A percentile compares a stretch with the other conserved stretches of the same genome.
These are phyloP conservation scores for Globisporangium apiculatum DNA, from an alignment of 352 stramenopile genomes.

Conservation along the genomic window DNA sequence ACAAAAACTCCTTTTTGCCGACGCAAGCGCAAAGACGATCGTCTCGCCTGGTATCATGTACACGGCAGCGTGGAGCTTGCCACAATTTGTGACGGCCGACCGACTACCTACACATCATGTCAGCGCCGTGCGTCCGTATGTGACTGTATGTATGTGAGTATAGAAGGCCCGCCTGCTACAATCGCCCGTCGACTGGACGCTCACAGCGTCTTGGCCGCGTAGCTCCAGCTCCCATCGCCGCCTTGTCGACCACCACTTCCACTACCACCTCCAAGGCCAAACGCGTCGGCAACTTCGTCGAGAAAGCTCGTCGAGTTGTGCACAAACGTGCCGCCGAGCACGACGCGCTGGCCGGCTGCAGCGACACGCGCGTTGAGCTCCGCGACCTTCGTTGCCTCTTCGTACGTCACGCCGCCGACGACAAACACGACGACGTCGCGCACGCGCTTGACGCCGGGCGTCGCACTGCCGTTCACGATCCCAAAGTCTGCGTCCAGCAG, in stretches of 20 bases:
- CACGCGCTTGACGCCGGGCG: constrained; percentile 94
- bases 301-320: constrained; percentile 98
- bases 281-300: constrained; percentile 82
- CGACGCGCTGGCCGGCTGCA: constrained; percentile 79
- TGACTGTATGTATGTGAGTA: too few relatives aligned
- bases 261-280: constrained; percentile 24
- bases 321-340: constrained; percentile 94
- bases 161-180: too few relatives aligned
- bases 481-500: constrained; percentile 82
- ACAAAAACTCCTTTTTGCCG: too few relatives aligned
- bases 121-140: too few relatives aligned
- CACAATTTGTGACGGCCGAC: too few relatives aligned
- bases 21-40: too few relatives aligned
- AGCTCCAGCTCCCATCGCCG: constrained; percentile 30
- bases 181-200: too few relatives aligned
- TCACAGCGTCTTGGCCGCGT: constrained; percentile 60
- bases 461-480: constrained; percentile 97
- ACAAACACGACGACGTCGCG: constrained; percentile 98
- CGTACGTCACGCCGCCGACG: constrained; percentile 97
- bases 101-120: too few relatives aligned
- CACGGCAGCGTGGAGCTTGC: too few relatives aligned
- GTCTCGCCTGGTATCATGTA: too few relatives aligned
- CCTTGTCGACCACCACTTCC: constrained; percentile 3
- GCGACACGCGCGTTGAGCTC: constrained; percentile 92
- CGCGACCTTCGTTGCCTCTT: constrained; percentile 97